phyloP scores from a whole-genome alignment of 352 stramenopile genomes.

The Blastocystis sp. region DNA sequence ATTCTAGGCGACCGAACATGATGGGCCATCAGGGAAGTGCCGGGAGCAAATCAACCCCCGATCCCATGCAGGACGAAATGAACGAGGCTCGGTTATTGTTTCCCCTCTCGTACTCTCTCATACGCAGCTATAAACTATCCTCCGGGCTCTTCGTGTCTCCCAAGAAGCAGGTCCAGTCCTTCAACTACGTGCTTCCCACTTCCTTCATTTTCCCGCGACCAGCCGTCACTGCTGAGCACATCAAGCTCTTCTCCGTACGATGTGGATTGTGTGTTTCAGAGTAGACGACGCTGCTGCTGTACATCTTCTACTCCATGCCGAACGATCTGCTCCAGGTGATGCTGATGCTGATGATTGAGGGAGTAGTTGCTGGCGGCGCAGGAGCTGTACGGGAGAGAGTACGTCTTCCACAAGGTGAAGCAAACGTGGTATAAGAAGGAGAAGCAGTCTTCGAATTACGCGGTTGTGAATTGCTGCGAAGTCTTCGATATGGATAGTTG shows the following conservation, averaged over 20 bases:
- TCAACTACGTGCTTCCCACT: constrained; percentile 59
- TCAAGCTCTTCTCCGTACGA: constrained; percentile 32
- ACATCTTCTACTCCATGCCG: constrained; percentile 49
- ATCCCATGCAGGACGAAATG: neutral
- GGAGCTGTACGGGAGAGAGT: constrained; percentile 51
- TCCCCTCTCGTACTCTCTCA: neutral
- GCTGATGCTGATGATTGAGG: neutral
- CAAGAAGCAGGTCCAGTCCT: neutral
- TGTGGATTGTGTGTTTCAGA: neutral
- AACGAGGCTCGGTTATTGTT: neutral
- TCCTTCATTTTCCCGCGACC: constrained; percentile 36
- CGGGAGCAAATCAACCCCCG: neutral
- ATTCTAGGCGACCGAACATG: neutral
- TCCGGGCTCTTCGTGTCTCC: neutral
- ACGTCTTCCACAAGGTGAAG: constrained; percentile 48
- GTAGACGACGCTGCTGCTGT: constrained; percentile 30
- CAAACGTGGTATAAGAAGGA: constrained; percentile 47
- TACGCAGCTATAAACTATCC: constrained; percentile 33
- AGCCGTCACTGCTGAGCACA: neutral
- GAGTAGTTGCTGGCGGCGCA: constrained; percentile 21
- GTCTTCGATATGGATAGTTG: constrained; percentile 27
- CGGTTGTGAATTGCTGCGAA: constrained; percentile 25
- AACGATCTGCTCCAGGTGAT: constrained; percentile 2
- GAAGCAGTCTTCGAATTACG: constrained; percentile 45
- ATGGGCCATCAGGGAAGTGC: neutral